phyloP scores from a whole-genome alignment of 2,329 filamentous ascomycete genomes.

The Fusarium keratoplasticum region DNA sequence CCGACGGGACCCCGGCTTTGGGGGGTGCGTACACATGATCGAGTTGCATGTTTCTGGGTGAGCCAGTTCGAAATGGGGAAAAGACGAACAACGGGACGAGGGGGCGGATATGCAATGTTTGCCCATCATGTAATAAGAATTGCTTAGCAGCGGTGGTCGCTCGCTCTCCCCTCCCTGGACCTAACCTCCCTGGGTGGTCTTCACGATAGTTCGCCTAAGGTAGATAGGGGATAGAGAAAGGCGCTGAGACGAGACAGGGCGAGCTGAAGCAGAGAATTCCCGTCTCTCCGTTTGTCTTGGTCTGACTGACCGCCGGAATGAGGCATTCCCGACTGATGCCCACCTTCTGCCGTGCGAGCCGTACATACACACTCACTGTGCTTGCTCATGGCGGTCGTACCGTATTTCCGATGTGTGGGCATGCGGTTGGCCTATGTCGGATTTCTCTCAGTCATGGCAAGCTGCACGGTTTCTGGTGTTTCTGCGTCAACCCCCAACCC shows the following conservation, averaged over 20 bases:
- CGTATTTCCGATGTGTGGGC: not conserved
- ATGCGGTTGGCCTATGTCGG: conserved; percentile 13
- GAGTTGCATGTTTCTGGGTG: conserved; percentile 17
- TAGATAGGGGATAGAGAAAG: not conserved
- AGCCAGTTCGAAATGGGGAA: conserved; percentile 32
- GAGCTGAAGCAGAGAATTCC: conserved; percentile 16
- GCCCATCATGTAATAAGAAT: conserved; percentile 36
- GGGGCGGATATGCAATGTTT: not conserved
- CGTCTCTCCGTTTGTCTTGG: not conserved
- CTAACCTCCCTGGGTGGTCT: conserved; percentile 3
- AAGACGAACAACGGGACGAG: not conserved
- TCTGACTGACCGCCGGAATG: conserved; percentile 28
- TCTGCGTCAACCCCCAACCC: conserved; percentile 18
- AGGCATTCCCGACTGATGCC: not conserved
- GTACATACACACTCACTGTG: not conserved
- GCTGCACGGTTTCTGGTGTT: conserved; percentile 5
- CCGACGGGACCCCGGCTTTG: conserved; percentile 23
- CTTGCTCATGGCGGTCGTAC: not conserved
- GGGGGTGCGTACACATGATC: conserved; percentile 6
- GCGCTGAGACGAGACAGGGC: not conserved
- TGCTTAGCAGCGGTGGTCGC: conserved; percentile 11
- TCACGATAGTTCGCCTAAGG: conserved; percentile 19
- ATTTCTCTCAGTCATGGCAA: conserved; percentile 9
- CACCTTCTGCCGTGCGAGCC: not conserved
- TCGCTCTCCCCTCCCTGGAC: not conserved